A percentile compares a stretch with the other conserved stretches of the same genome.
These are phyloP conservation scores for Amoebophrya sp. DNA, from an alignment of 169 alveolate species.

Conservation along the genomic window DNA sequence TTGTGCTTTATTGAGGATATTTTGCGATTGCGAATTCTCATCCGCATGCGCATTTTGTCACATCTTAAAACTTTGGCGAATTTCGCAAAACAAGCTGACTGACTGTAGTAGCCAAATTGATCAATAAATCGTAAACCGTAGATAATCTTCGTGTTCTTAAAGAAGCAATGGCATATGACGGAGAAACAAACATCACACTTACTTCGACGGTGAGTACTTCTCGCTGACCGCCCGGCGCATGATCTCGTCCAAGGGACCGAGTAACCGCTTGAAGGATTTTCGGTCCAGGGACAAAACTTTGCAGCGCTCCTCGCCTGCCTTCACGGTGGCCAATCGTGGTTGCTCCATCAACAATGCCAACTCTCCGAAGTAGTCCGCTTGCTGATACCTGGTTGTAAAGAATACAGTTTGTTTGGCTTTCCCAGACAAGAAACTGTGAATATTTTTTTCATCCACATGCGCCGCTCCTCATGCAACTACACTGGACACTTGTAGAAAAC, in stretches of 20 bases:
- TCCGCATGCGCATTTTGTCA: no score
- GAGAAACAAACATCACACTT: no score
- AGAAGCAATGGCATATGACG: no score
- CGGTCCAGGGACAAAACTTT: slow-evolving; percentile 71
- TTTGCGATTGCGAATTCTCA: no score
- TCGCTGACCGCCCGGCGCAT: slow-evolving; percentile 50
- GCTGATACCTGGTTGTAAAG: slow-evolving; percentile 50
- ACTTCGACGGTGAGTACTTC: no score
- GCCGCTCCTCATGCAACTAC: no score
- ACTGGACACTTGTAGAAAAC: neutral
- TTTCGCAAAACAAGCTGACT: no score
- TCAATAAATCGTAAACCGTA: no score
- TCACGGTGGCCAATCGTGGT: slow-evolving; percentile 65
- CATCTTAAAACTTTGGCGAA: no score
- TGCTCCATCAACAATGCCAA: slow-evolving; percentile 66
- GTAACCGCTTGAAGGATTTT: slow-evolving; percentile 74
- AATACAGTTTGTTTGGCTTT: slow-evolving; percentile 33
- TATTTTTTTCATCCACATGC: neutral
- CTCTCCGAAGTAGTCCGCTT: slow-evolving; percentile 89
- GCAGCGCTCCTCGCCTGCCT: neutral
- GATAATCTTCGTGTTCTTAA: no score
- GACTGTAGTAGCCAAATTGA: no score
- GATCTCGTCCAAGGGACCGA: slow-evolving; percentile 86
- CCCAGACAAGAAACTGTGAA: neutral
- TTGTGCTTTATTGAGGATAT: no score